Evolutionary conservation across 164 flowering plant genomes (phyloP), one percentile per base, ranked within the genome.

Genomic region (Magnolia kwangsiensis): DNA sequence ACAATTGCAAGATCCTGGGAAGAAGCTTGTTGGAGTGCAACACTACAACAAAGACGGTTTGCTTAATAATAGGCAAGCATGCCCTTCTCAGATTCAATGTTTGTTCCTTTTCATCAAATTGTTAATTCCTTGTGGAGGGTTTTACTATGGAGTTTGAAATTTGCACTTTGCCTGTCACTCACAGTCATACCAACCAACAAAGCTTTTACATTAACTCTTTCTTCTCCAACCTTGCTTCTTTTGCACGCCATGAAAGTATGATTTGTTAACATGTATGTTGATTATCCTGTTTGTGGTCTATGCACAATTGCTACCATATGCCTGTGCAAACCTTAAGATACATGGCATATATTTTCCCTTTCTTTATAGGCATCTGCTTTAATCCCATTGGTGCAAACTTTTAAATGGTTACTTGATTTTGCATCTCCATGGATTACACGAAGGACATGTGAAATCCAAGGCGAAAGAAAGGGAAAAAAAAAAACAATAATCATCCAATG

Each of bases 31-130:
- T 80, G 97, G 97, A 51, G 98, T 95, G 0, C 97, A 92, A 71
- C 99, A 95, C 81, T 93, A 95, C 80, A 95, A 95, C 85, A 93
- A 91, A 84, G 99, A 95, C 76, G 97, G 98, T 71, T 84, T 88
- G 75, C 83, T 95, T 77, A 92, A 91, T 86, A 92, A 73, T 88
- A 95, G 97, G 99, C 84, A 86, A 87, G 73, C 7, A 24, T 24
- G 7, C 18, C 37, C 45, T 69, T 84, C 69, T 31, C 51, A 45
- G n/a, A 1, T 21, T 16, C 67, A 18, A 19, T 51, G 10, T 1
- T 73, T 71, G 51, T 18, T 50, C 51, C 21, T 71, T 67, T 51
- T 69, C 27, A 9, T 37, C 19, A 65, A 51, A 24, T 18, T 67
- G 8, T 63, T 63, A 13, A 7, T 63, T 63, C 65, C 19, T 63